Evolutionary conservation across 2,329 filamentous ascomycete genomes (phyloP), one percentile per base, ranked within the genome.

Genomic region (Gaeumannomyces tritici): DNA sequence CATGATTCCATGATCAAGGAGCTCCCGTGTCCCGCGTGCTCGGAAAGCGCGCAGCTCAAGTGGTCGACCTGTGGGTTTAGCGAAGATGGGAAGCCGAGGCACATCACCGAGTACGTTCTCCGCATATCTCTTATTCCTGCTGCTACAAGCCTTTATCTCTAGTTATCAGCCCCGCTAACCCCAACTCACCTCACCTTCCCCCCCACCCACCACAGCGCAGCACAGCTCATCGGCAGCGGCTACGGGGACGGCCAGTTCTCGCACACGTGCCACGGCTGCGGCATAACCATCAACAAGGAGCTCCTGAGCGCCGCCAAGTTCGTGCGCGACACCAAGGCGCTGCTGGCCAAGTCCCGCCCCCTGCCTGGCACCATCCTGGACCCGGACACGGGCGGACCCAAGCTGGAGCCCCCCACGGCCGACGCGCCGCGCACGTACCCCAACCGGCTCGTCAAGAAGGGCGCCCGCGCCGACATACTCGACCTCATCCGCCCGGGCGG

Each of bases 281-380:
- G 68, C 0, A 72, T 74, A 1, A 65, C 65, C 1, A 76, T 89
- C 65, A 79, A 77, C 8, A 84, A 86, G 66, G 80, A 88, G 58
- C 74, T 77, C 2, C 77, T 92, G 1, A 79, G 81, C n/a, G 79
- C 86, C 1, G 77, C 73, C 56, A 89, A 86, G 66, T 90, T 91
- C 67, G 75, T 77, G 59, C 73, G 71, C 18, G 88, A 92, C 67
- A 72, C 82, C 7, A 70, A 77, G 28, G 68, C 69, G 0, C 75
- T 90, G 0, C 67, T 84, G 4, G 64, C 72, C 3, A 67, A 77
- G 4, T 67, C 77, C 18, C 69, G 74, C 1, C 85, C 88, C 0
- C 84, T 93, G 77, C 85, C 87, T 0, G 89, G 89, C 1, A 91
- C 89, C 0, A 71, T 91, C 5, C 76, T 91, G 9, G 77, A 83